A percentile compares a stretch with the other conserved stretches of the same genome.
These are phyloP conservation scores for Alternaria alternata DNA, from an alignment of 2,329 filamentous ascomycete species.

Conservation along the genomic window DNA sequence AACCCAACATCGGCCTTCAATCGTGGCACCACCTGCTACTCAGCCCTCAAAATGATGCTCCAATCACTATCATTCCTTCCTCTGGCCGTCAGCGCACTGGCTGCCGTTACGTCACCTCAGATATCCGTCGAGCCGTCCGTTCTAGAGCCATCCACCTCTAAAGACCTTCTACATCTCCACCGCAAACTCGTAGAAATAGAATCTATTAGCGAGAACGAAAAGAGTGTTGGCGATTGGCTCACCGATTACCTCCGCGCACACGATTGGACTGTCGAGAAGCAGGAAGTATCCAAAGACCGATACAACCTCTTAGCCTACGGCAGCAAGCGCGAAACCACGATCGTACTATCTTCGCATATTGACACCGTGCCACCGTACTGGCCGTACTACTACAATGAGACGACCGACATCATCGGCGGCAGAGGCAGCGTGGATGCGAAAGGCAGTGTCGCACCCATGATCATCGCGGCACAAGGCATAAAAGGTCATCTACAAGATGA, in stretches of 20 bases:
- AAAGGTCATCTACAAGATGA: slow-evolving; percentile 55
- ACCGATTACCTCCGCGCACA: slow-evolving; percentile 68
- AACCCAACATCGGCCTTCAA: slow-evolving; percentile 10
- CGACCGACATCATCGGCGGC: slow-evolving; percentile 67
- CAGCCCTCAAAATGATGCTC: no score
- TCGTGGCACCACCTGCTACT: background rate
- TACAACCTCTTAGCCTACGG: slow-evolving; percentile 81
- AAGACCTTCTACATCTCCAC: slow-evolving; percentile 74
- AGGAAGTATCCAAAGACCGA: slow-evolving; percentile 60
- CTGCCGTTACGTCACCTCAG: no score
- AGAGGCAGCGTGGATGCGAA: slow-evolving; percentile 74
- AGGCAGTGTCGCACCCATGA: slow-evolving; percentile 72
- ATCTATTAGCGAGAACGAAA: no score
- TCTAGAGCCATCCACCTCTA: no score
- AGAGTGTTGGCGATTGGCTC: slow-evolving; percentile 76
- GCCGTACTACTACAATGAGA: slow-evolving; percentile 66
- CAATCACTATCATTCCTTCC: no score
- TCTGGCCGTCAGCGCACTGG: no score
- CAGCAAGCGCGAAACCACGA: slow-evolving; percentile 60
- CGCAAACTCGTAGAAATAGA: slow-evolving; percentile 76
- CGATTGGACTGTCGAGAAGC: slow-evolving; percentile 70
- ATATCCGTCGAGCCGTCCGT: no score
- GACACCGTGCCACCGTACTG: slow-evolving; percentile 76
- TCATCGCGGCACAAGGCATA: slow-evolving; percentile 69
- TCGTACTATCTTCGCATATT: slow-evolving; percentile 82